Evolutionary conservation across 2,329 filamentous ascomycete genomes (phyloP), one percentile per base, ranked within the genome.

Genomic region (Fusarium nurragi): DNA sequence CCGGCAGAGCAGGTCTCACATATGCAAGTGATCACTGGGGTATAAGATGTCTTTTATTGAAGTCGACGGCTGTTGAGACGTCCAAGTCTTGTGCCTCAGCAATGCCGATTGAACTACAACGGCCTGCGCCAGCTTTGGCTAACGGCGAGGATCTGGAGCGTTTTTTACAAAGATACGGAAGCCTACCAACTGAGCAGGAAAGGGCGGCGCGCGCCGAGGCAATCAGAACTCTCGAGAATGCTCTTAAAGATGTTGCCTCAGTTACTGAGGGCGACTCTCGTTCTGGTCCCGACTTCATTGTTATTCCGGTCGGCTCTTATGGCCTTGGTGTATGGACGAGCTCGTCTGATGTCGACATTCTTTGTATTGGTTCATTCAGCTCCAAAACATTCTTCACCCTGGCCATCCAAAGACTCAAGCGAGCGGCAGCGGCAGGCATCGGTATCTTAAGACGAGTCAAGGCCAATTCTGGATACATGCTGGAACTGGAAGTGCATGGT

Each of bases 231-330:
- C 74, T 89, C 4, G 79, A 81, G 54, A 63, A 73, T 3, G 70
- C 80, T 30, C 64, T 85, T 40, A 62, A 78, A 41, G 76, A 83
- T 39, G 58, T 73, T 9, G 69, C 67, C 46, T 48, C 44, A 12
- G 32, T 37, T 14, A 13, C 51, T 13, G 57, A 67, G 5, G 26
- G 38, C 3, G 55, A 68, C 28, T 32, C 37, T 4, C 64, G 68
- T 26, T 48, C 37, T 62, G 61, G 74, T 19, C 70, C 74, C 9
- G 69, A 71, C 3, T 72, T 89, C 34, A 76, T 87, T 2, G 70
- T 90, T 9, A 79, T 86, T 7, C 81, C 88, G 0, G 86, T 90
- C n/a, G 89, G 88, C 1, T 90, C 88, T 1, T 90, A 88, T 68
- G 86, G 84, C 4, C 76, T 91, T 4, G 84, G 84, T 11, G 83